These are phyloP conservation scores for Heliosperma pusillum DNA, from an alignment of 148 eudicot genomes.

Conservation along the genomic window DNA sequence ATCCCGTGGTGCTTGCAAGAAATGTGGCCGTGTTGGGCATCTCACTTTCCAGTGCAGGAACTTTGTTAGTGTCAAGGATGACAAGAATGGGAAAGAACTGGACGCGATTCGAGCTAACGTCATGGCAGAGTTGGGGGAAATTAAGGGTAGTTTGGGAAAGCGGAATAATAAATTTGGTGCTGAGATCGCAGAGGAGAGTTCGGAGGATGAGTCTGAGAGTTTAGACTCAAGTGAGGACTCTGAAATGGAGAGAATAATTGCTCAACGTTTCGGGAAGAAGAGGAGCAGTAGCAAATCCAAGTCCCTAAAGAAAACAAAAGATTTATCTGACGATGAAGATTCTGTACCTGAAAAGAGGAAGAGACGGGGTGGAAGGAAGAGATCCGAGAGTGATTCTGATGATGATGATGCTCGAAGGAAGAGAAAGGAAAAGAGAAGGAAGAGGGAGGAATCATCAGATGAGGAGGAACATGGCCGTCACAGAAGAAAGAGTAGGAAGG, in stretches of 20 bases:
- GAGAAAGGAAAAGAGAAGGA: conserved; percentile 44
- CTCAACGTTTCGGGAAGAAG: conserved; percentile 57
- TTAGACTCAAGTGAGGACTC: conserved; percentile 85
- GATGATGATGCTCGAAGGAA: conserved; percentile 44
- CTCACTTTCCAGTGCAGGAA: conserved; percentile 88
- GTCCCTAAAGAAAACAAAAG: conserved; percentile 38
- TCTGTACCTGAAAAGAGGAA: conserved; percentile 41
- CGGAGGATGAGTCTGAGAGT: conserved; percentile 68
- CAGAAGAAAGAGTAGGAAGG: conserved; percentile 66
- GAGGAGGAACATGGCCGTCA: conserved; percentile 48
- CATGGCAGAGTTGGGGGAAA: conserved; percentile 63
- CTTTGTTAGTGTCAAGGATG: conserved; percentile 76
- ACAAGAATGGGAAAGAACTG: conserved; percentile 46
- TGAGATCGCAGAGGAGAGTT: conserved; percentile 60
- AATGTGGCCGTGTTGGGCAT: conserved; percentile 96
- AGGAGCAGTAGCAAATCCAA: conserved; percentile 45
- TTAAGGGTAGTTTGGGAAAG: conserved; percentile 56
- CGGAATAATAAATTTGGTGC: conserved; percentile 30
- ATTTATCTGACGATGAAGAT: conserved; percentile 42
- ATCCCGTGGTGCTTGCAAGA: conserved; percentile 94
- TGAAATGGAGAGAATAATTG: conserved; percentile 79
- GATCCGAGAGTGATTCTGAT: conserved; percentile 40
- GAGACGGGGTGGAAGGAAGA: conserved; percentile 52
- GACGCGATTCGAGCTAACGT: conserved; percentile 61
- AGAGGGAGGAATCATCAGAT: conserved; percentile 60